These are phyloP conservation scores for Umbelopsis sp. DNA, from an alignment of 371 early-diverging fungal species.

Conservation along the genomic window DNA sequence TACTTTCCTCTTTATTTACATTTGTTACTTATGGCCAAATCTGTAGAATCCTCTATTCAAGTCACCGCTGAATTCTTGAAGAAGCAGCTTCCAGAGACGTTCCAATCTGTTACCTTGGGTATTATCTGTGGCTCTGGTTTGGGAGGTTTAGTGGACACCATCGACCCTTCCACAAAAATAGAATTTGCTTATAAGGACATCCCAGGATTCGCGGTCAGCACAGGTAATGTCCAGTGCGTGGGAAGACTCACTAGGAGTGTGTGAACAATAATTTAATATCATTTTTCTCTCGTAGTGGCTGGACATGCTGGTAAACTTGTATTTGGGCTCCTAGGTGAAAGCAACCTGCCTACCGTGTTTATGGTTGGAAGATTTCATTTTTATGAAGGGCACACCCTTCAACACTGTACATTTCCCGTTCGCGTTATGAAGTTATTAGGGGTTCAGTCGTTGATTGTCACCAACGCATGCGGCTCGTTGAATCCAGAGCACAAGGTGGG, in stretches of 20 bases:
- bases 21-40: constrained; percentile 11
- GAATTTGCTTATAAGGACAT: constrained; percentile 82
- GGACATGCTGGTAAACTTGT: constrained; percentile 94
- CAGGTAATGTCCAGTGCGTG: constrained; percentile 57
- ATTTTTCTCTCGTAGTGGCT: constrained; percentile 49
- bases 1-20: constrained; percentile 4
- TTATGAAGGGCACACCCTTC: constrained; percentile 83
- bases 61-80: constrained; percentile 31
- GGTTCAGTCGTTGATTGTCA: constrained; percentile 78
- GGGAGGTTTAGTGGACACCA: constrained; percentile 80
- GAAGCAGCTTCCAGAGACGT: constrained; percentile 36
- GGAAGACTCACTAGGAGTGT: too few species aligned
- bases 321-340: constrained; percentile 82
- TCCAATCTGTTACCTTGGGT: constrained; percentile 63
- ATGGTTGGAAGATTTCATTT: constrained; percentile 91
- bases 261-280: background rate
- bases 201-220: constrained; percentile 85
- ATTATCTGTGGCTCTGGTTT: constrained; percentile 94
- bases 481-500: constrained; percentile 83
- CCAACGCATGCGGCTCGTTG: constrained; percentile 94
- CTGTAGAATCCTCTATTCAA: constrained; percentile 37
- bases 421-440: constrained; percentile 88
- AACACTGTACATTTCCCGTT: constrained; percentile 85
- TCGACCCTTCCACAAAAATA: constrained; percentile 61
- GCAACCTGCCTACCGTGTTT: constrained; percentile 70